Conservation (phyloP, 1,139 yeast genomes). For the Magnusiomyces suaveolens region DNA sequence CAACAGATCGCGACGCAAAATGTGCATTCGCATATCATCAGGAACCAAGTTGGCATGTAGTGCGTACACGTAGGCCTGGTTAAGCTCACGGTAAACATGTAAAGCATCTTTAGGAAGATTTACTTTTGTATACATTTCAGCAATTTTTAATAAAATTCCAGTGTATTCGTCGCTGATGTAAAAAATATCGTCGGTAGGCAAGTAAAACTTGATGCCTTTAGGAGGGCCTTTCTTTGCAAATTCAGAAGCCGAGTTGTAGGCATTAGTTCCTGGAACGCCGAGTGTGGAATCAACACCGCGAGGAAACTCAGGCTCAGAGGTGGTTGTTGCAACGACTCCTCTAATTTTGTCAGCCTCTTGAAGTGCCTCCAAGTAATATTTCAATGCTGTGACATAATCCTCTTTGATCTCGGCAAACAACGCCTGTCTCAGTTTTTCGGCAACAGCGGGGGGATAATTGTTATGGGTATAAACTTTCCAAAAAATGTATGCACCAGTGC, state of each 20-base stretch:
- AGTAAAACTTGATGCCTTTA: conserved; percentile 35
- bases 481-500: conserved; percentile 5
- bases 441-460: conserved; percentile 49
- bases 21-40: conserved; percentile 37
- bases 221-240: conserved; percentile 50
- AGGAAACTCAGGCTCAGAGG: neutral
- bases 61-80: conserved; percentile 48
- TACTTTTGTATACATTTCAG: conserved; percentile 72
- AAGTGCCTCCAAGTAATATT: conserved; percentile 51
- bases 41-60: conserved; percentile 34
- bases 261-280: conserved; percentile 15
- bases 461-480: conserved; percentile 24
- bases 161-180: conserved; percentile 63
- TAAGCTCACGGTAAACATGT: conserved; percentile 56
- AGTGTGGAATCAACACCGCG: neutral
- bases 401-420: conserved; percentile 72
- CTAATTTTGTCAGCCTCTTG: conserved; percentile 36
- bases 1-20: conserved; percentile 63
- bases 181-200: conserved; percentile 28
- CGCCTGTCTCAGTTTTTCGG: conserved; percentile 59
- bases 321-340: conserved; percentile 35
- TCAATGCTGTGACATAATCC: conserved; percentile 55
- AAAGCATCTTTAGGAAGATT: conserved; percentile 54
- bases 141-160: conserved; percentile 76
- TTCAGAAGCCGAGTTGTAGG: conserved; percentile 55